Evolutionary conservation across 306 rosid species (phyloP).

Genomic region (Rosa chinensis): DNA sequence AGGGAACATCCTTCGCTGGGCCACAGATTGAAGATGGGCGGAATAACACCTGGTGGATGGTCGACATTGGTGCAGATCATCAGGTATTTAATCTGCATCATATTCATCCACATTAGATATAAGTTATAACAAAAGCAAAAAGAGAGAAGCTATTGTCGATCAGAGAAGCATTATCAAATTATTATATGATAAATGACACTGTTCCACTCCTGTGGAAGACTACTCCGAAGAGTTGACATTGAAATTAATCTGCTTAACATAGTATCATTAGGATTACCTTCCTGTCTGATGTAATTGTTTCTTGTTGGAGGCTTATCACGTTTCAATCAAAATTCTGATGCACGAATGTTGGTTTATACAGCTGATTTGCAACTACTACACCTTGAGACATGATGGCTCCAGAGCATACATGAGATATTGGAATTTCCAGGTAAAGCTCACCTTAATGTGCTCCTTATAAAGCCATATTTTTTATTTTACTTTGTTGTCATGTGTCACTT

Average conservation of each 20-base stretch:
- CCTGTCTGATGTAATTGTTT: not conserved
- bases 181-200: not conserved
- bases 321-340: constrained; percentile 23
- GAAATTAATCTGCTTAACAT: not conserved
- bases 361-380: constrained; percentile 94
- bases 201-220: not conserved
- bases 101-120: not conserved
- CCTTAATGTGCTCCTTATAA: not conserved
- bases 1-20: constrained; percentile 96
- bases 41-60: constrained; percentile 83
- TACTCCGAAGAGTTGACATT: not conserved
- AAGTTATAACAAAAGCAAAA: not conserved
- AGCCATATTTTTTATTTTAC: not conserved
- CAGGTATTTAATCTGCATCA: constrained; percentile 50
- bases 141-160: not conserved
- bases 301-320: not conserved
- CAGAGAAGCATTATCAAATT: not conserved
- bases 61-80: constrained; percentile 80
- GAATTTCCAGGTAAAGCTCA: constrained; percentile 70
- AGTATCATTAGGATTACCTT: not conserved
- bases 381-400: constrained; percentile 89
- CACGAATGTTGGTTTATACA: constrained; percentile 32
- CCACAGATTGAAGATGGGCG: constrained; percentile 78
- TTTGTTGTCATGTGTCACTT: not conserved
- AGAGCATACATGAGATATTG: constrained; percentile 77